Base-by-base conservation (phyloP, 2,329 filamentous ascomycete species). In the Talaromyces rugulosus region DNA sequence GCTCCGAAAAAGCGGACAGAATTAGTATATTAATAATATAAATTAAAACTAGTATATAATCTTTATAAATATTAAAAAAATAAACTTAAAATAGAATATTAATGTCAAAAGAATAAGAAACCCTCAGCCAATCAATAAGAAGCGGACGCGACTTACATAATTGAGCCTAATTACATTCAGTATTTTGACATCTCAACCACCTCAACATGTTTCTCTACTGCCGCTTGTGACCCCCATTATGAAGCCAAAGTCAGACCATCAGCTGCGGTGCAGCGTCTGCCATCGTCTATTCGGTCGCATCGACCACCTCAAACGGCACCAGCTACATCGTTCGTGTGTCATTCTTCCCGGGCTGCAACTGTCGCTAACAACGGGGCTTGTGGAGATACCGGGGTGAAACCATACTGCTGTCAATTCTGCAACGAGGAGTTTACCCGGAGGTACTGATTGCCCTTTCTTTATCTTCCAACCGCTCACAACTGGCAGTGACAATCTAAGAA, bases 261-360 rank as follows among this genome's bases (percentile, higher is more conserved):
- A 76, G 59, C 77, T 77, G 66, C 74, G 72, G 63, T 80, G 78
- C 64, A 72, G 73, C 11, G 69, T 78, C 63, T 81, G 79, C 65
- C 72, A 76, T 65, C 75, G 78, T 63, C 72, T 71, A 52, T 81
- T 81, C 69, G 78, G 78, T 23, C 77, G 79, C 61, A 77, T 78
- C 67, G 79, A 81, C 70, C 79, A 81, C 67, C 68, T 81, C 36
- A 81, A 80, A 65, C 71, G 78, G 59, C 79, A 81, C 65, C 76
- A 80, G 64, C 70, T 80, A 44, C 73, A 78, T 62, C 79, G 78
- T 80, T 74, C 66, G 74, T 71, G 33, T 14, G 11, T 5, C 12
- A 12, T 36, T 36, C 33, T 14, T 36, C 59, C 54, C 62, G 63
- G 50, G 65, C 27, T 53, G 51, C 47, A 28, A 31, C 27, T 36